These are phyloP conservation scores for Cyamopsis tetragonoloba DNA, from an alignment of 306 rosid species.

Conservation along the genomic window DNA sequence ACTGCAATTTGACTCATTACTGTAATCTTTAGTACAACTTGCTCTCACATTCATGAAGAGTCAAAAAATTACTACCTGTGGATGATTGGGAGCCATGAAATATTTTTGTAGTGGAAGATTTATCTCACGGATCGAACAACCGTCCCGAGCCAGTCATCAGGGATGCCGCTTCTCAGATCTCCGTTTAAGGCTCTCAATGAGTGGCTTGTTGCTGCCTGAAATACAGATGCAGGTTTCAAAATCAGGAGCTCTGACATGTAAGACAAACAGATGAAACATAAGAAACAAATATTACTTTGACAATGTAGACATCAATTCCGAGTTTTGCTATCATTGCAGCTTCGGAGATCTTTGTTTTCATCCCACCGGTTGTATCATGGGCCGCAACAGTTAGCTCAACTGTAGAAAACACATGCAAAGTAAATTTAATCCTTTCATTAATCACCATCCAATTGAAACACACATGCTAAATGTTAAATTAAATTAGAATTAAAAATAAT, in stretches of 20 bases:
- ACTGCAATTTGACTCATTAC: background rate
- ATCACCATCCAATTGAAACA: background rate
- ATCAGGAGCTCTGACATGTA: background rate
- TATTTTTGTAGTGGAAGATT: background rate
- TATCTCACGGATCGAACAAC: slow-evolving; percentile 51
- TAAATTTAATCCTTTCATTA: background rate
- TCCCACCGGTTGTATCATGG: slow-evolving; percentile 92
- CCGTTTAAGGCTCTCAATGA: slow-evolving; percentile 73
- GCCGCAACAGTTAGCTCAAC: slow-evolving; percentile 67
- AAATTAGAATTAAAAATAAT: background rate
- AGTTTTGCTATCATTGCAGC: slow-evolving; percentile 90
- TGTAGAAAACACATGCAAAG: slow-evolving; percentile 21
- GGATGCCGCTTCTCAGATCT: slow-evolving; percentile 54
- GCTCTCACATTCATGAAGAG: background rate
- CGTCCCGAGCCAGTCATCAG: slow-evolving; percentile 89
- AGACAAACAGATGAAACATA: background rate
- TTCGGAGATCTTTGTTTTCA: slow-evolving; percentile 76
- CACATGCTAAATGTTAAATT: background rate
- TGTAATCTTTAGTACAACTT: background rate
- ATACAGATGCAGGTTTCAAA: slow-evolving; percentile 19
- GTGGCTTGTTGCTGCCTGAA: slow-evolving; percentile 87
- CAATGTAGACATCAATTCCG: slow-evolving; percentile 85
- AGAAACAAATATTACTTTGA: slow-evolving; percentile 43
- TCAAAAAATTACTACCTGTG: background rate
- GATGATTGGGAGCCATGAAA: slow-evolving; percentile 14